Evolutionary conservation across 139 green algal species (phyloP).

Genomic region (Diplosphaera chodatii): DNA sequence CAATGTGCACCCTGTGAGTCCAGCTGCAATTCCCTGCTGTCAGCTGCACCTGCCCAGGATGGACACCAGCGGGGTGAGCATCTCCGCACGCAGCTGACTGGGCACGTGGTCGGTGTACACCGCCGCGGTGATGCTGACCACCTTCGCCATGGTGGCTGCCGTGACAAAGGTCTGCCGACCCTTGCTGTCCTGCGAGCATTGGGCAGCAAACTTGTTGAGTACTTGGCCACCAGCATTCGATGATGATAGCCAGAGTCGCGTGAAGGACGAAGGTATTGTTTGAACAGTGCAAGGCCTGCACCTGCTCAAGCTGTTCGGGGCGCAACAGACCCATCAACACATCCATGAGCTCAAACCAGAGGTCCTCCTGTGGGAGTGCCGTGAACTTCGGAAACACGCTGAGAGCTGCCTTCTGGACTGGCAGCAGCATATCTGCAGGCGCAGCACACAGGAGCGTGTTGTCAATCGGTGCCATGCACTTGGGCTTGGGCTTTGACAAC

Average conservation of each 20-base stretch:
- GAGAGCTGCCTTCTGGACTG: slow-evolving; percentile 69
- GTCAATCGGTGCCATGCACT: too few species aligned
- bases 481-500: too few species aligned
- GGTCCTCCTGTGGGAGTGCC: slow-evolving; percentile 44
- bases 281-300: too few species aligned
- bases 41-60: slow-evolving; percentile 41
- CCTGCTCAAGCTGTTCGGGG: slow-evolving; percentile 27
- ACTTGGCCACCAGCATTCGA: too few species aligned
- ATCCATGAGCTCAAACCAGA: slow-evolving; percentile 42
- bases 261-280: too few species aligned
- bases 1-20: too few species aligned
- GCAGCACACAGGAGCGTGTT: neutral
- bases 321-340: slow-evolving; percentile 29
- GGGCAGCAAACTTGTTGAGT: too few species aligned
- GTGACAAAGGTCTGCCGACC: slow-evolving; percentile 5
- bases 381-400: slow-evolving; percentile 45
- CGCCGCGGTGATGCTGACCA: slow-evolving; percentile 7
- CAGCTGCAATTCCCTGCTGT: too few species aligned
- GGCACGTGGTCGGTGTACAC: slow-evolving; percentile 42
- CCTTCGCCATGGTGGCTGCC: slow-evolving; percentile 10
- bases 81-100: slow-evolving; percentile 47
- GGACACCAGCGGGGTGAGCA: slow-evolving; percentile 48
- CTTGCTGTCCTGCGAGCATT: slow-evolving; percentile 14
- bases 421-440: slow-evolving; percentile 48
- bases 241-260: too few species aligned